These are phyloP conservation scores for Tolypocladium endophyticum DNA, from an alignment of 2,329 filamentous ascomycete species.

Conservation along the genomic window DNA sequence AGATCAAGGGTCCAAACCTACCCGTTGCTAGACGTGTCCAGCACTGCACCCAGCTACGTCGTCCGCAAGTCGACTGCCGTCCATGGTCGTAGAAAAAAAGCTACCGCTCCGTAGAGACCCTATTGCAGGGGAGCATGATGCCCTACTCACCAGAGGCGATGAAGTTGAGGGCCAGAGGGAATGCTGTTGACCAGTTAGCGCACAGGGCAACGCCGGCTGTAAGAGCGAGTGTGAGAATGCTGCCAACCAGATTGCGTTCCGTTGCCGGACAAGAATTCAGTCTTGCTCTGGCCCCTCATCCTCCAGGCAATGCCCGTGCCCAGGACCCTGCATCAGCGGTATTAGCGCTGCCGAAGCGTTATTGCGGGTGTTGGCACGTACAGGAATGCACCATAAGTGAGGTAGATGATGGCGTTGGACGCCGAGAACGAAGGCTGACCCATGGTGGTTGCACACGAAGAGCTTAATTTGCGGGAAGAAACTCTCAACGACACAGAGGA, in stretches of 20 bases:
- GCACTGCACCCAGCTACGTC: constrained; percentile 9
- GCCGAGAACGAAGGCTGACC: constrained; percentile 64
- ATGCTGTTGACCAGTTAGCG: constrained; percentile 36
- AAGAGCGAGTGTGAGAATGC: not conserved
- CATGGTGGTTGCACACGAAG: constrained; percentile 46
- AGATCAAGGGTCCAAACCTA: constrained; percentile 35
- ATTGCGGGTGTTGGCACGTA: constrained; percentile 27
- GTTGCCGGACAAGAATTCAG: constrained; percentile 65
- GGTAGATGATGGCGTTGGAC: constrained; percentile 75
- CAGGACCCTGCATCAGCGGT: constrained; percentile 37
- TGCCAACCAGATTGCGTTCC: constrained; percentile 73
- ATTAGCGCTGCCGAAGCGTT: constrained; percentile 7
- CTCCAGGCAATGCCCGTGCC: constrained; percentile 50
- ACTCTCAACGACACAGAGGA: not conserved
- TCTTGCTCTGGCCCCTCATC: constrained; percentile 53
- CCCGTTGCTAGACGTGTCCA: constrained; percentile 9
- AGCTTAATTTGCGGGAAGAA: not conserved
- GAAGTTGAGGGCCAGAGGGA: constrained; percentile 79
- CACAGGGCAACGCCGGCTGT: not conserved
- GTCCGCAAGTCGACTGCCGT: not conserved
- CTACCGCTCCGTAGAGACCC: constrained; percentile 49
- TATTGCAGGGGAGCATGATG: constrained; percentile 9
- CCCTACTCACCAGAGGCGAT: constrained; percentile 80
- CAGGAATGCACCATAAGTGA: constrained; percentile 71
- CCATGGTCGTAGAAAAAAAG: constrained; percentile 18